These are phyloP conservation scores for Flaveria bidentis DNA, from an alignment of 129 eudicot species.

Conservation along the genomic window DNA sequence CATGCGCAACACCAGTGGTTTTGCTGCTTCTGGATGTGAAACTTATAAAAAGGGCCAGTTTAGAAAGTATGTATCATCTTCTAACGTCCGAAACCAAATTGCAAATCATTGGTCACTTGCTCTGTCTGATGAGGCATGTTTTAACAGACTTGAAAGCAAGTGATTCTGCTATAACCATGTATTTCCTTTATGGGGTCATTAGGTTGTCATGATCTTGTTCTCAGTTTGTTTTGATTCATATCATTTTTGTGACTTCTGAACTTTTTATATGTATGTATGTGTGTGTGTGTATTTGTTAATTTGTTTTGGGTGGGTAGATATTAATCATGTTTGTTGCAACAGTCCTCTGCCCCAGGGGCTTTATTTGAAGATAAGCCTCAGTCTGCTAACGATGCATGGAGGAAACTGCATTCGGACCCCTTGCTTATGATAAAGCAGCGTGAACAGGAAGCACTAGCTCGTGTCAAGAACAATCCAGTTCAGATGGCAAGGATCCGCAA, in stretches of 20 bases:
- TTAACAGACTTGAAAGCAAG: not conserved
- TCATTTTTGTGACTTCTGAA: not conserved
- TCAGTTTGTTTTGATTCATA: not conserved
- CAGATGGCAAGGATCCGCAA: constrained; percentile 97
- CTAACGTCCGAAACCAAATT: constrained; percentile 13
- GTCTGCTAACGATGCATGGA: constrained; percentile 97
- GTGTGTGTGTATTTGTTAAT: not conserved
- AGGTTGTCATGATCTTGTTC: not conserved
- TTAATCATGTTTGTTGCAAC: constrained; percentile 35
- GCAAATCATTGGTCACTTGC: not conserved
- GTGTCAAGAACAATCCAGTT: constrained; percentile 82
- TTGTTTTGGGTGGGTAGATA: not conserved
- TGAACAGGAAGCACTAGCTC: constrained; percentile 93
- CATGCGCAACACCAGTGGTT: constrained; percentile 12
- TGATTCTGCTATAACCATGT: not conserved
- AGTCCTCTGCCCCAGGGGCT: constrained; percentile 69
- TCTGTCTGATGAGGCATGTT: not conserved
- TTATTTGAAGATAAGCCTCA: constrained; percentile 94
- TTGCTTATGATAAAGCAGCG: constrained; percentile 83
- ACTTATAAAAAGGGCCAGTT: not conserved
- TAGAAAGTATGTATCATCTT: constrained; percentile 6
- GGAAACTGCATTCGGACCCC: constrained; percentile 92
- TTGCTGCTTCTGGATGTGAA: constrained; percentile 5
- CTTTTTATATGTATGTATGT: not conserved
- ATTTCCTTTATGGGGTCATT: not conserved